Evolutionary conservation across 2,329 filamentous ascomycete genomes (phyloP), one percentile per base, ranked within the genome.

Genomic region (Talaromyces islandicus): DNA sequence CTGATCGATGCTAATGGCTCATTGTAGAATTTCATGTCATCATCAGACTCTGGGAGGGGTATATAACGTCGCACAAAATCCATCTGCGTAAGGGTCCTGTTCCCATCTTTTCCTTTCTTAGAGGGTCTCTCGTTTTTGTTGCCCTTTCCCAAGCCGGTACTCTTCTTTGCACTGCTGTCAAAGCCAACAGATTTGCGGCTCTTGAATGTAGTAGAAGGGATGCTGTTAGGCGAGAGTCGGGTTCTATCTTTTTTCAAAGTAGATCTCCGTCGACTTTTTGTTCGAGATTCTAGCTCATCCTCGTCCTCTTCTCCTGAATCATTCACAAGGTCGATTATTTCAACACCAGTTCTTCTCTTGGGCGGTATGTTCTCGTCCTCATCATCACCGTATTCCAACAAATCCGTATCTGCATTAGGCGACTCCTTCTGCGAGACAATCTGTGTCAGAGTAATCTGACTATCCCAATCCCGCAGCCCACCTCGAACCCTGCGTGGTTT

Each of bases 41-140:
- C 72, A 46, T 74, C 70, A 4, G 71, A 67, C 43, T 57, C 54
- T 3, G 71, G 69, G 52, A 73, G 68, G 24, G 68, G 68, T 60
- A 74, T 64, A 51, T 69, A 72, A 4, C 71, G 71, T 35, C 69
- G 69, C 35, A 77, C 74, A 64, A 73, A 77, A 57, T 75, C 70
- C 74, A 77, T 76, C 63, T 77, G 75, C 2, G 75, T 77, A n/a
- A 77, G 67, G 0, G 74, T 77, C 51, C 76, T 75, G 57, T 75
- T 67, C 19, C 65, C 63, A 53, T 70, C 66, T 19, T 64, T 64
- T 46, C 64, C 56, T 30, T 55, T 55, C 9, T 53, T 25, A 2
- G 11, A n/a, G 5, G n/a, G 30, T 43, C 43, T 61, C 27, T 66
- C 61, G 17, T 67, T 69, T 63, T 29, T 66, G 64, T 29, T 66